Evolutionary conservation across 2,329 filamentous ascomycete genomes (phyloP).

Genomic region (Aspergillus floridensis): DNA sequence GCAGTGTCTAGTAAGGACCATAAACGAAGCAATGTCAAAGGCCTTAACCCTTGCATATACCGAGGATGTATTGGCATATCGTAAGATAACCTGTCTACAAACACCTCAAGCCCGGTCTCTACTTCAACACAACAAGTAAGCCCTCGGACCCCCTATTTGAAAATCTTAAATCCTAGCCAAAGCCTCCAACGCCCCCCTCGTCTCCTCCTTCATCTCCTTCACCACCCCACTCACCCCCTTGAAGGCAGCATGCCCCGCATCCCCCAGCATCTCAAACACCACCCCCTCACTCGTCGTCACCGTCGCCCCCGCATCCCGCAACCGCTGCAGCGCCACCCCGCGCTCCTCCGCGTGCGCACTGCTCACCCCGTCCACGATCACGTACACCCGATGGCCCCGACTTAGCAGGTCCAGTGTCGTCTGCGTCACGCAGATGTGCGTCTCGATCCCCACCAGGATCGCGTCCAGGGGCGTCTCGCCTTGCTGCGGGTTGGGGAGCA

Average conservation of each 20-base stretch:
- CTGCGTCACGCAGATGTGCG: conserved; percentile 92
- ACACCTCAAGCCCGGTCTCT: no score
- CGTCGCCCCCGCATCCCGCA: conserved; percentile 71
- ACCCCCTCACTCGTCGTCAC: conserved; percentile 88
- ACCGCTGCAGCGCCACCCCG: conserved; percentile 69
- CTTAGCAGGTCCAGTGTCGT: conserved; percentile 78
- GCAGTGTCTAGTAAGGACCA: background rate
- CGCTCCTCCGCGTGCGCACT: conserved; percentile 83
- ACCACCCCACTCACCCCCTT: conserved; percentile 70
- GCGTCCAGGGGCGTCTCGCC: conserved; percentile 52
- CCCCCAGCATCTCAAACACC: conserved; percentile 84
- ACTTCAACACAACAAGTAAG: no score
- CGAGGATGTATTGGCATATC: no score
- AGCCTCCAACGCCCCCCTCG: conserved; percentile 64
- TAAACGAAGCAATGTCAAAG: no score
- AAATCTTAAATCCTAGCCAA: conserved; percentile 59
- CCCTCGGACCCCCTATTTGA: background rate
- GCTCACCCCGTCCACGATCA: conserved; percentile 85
- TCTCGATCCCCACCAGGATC: conserved; percentile 86
- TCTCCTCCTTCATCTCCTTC: conserved; percentile 71
- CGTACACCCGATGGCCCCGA: conserved; percentile 75
- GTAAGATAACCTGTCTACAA: no score
- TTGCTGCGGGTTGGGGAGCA: conserved; percentile 29
- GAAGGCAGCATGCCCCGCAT: conserved; percentile 70
- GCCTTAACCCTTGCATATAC: no score